Base-by-base conservation (phyloP, 1,284 basidiomycete genomes). In the Moesziomyces parantarcticus region DNA sequence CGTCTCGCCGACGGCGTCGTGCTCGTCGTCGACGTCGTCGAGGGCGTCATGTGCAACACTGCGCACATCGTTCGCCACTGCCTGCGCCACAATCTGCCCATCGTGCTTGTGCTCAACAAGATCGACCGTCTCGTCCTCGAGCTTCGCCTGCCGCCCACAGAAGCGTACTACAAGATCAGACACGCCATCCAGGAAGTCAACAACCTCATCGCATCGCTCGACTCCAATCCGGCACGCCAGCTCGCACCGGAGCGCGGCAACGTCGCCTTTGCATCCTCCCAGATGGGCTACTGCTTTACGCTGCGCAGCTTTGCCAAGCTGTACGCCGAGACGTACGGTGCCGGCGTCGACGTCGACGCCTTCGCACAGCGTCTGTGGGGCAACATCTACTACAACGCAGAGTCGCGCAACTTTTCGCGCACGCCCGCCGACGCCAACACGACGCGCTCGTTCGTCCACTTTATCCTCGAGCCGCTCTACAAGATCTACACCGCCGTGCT, bases 131-230 rank as follows among this genome's bases (percentile, higher is more conserved):
- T 99, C 48, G 96, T 99, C 72, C 89, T 99, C 49, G 97, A 99
- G 85, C 88, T 99, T 56, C 91, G 97, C 36, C 90, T 99, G 76
- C 96, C 96, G 77, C 96, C 97, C 49, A 87, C 90, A 46, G 97
- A 99, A 80, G 97, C 97, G 1, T 99, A 93, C 87, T 98, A 96
- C 87, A 99, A 99, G 87, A 92, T 99, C 77, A 97, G 94, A 84
- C 96, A 98, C 82, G 97, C 96, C 6, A 96, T 99, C 64, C 97
- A 99, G 83, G 97, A 99, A 84, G 91, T 99, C 65, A 99, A 99
- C 85, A 92, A 91, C 13, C 25, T 68, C 60, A 76, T 73, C 73
- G 96, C 93, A 74, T 88, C 89, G 40, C 92, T 97, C 79, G 90
- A 97, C 84, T 90, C 93, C 9, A 90, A 96, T 84, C 93, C 95